A percentile compares a stretch with the other conserved stretches of the same genome.
These are phyloP conservation scores for Hibiscus tridactylites DNA, from an alignment of 345 rosid species.

Conservation along the genomic window DNA sequence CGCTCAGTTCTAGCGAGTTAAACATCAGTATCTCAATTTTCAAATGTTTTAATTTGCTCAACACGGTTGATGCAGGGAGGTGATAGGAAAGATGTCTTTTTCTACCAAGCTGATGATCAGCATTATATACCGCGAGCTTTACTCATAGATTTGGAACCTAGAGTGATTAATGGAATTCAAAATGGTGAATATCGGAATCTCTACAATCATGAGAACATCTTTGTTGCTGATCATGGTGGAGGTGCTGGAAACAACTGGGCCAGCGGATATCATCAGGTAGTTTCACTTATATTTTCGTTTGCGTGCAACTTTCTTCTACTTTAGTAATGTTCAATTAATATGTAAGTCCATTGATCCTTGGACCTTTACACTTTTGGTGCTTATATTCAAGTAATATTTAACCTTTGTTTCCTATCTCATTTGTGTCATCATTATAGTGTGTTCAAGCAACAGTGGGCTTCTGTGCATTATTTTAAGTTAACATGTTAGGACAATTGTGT, in stretches of 20 bases:
- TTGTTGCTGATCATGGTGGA: conserved; percentile 73
- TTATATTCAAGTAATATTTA: neutral
- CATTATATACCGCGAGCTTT: conserved; percentile 94
- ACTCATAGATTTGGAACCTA: conserved; percentile 91
- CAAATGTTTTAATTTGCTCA: neutral
- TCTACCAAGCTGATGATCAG: conserved; percentile 98
- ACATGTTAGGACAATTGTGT: neutral
- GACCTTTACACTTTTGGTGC: neutral
- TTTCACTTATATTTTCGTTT: neutral
- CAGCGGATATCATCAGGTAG: conserved; percentile 96
- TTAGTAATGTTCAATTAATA: neutral
- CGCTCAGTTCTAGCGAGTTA: neutral
- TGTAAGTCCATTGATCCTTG: neutral
- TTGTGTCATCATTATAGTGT: neutral
- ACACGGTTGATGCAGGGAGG: conserved; percentile 60
- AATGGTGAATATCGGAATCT: conserved; percentile 86
- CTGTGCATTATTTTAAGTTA: neutral
- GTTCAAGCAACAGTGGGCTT: neutral
- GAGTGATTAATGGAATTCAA: conserved; percentile 95
- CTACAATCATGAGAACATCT: conserved; percentile 86
- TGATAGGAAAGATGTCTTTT: conserved; percentile 94
- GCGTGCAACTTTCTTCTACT: neutral
- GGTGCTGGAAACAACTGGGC: conserved; percentile 99
- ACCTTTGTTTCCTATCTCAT: neutral
- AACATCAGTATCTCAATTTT: neutral